Evolutionary conservation across 2,329 filamentous ascomycete species (phyloP), one percentile per base, ranked within the genome.

Genomic region (Microcyclospora tardicrescens): DNA sequence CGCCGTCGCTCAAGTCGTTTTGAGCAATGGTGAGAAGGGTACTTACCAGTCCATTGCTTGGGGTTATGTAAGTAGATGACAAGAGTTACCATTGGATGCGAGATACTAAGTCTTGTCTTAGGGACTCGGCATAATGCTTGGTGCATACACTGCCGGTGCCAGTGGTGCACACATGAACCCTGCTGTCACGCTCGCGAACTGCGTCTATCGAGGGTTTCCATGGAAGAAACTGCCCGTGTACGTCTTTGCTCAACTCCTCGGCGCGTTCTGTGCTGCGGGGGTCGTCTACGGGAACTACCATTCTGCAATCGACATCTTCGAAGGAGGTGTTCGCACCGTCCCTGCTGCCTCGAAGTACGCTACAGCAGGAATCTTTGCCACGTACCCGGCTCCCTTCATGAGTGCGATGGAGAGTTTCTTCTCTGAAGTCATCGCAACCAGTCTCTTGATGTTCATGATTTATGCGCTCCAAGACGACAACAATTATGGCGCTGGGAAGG

Each of bases 291-390:
- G 51, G 27, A 66, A 66, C 45, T 67, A 66, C 50, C 52, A 52
- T 33, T 56, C 53, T 9, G 57, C 58, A 19, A 60, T 60, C 37
- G 53, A 59, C 35, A 35, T 16, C 3, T 53, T 45, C 39, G 57
- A 59, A 39, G 77, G 75, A n/a, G 70, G 67, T 0, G 62, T 78
- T 44, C 68, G 77, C 13, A 81, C 75, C 0, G 76, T 81, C 1
- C 63, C 63, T 2, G 58, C 59, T 0, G 67, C 63, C 19, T 69
- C 67, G 0, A 50, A 61, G 10, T 80, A 72, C 33, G 70, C 78
- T 1, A 79, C 78, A 0, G 81, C 77, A 0, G 78, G 73, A 2
- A 75, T 85, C 46, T 84, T 84, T 56, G 80, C 75, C 65, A 84
- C 81, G 0, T 84, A 84, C 50, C 79, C 80, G 0, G 73, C 75